Conservation (phyloP, 2,329 filamentous ascomycete genomes). For the Ophiostoma sp. region DNA sequence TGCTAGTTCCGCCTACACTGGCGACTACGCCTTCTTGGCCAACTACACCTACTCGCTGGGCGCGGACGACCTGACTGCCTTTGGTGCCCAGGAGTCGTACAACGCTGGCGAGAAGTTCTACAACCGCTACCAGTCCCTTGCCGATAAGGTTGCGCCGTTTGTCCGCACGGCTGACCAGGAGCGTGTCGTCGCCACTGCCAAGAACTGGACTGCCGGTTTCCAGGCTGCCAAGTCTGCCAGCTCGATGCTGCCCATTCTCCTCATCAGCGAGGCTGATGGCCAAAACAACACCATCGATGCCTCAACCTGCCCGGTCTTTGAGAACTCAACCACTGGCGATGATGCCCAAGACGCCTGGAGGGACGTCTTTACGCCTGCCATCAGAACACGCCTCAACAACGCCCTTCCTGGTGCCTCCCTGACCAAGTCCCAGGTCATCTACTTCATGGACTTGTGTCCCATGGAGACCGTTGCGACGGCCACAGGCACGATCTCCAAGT, state of each 20-base stretch:
- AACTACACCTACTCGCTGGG: conserved; percentile 63
- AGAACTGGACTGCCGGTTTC: conserved; percentile 71
- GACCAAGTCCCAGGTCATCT: conserved; percentile 55
- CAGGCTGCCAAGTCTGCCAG: conserved; percentile 45
- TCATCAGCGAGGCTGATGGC: conserved; percentile 60
- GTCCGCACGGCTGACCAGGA: conserved; percentile 41
- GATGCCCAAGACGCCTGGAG: conserved; percentile 54
- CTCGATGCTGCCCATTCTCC: conserved; percentile 41
- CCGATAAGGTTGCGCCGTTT: conserved; percentile 44
- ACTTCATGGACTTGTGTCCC: conserved; percentile 83
- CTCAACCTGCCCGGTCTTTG: conserved; percentile 63
- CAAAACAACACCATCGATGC: conserved; percentile 77
- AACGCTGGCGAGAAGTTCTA: conserved; percentile 74
- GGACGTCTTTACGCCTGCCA: conserved; percentile 58
- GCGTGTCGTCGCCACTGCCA: conserved; percentile 52
- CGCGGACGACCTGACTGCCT: conserved; percentile 49
- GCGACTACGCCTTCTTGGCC: conserved; percentile 64
- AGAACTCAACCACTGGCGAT: conserved; percentile 49
- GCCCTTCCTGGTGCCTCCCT: conserved; percentile 64
- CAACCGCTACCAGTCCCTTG: conserved; percentile 61
- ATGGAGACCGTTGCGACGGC: conserved; percentile 64
- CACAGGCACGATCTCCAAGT: conserved; percentile 49
- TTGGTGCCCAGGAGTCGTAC: conserved; percentile 64
- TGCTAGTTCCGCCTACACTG: conserved; percentile 48
- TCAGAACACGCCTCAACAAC: conserved; percentile 63